Evolutionary conservation across 768 basidiomycete species (phyloP), one percentile per base, ranked within the genome.

Genomic region (Tephrocybe sp.): DNA sequence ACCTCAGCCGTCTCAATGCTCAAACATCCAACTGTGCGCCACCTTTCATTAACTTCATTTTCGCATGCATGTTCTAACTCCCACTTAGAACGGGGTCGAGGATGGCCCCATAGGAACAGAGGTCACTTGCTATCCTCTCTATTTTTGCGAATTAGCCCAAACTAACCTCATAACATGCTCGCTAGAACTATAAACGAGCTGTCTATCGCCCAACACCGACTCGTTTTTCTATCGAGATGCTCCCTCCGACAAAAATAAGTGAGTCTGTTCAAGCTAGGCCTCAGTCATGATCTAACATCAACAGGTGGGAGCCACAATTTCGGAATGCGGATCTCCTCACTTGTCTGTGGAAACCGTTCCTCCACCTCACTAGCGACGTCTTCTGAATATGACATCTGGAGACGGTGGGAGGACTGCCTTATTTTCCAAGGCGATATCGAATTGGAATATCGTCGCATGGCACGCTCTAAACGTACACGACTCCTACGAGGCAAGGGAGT

Each of bases 401-500:
- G 90, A 22, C 72, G 77, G 38, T 92, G 90, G 90, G 90, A 90
- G 49, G 90, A 92, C 58, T 90, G 87, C 51, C 70, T 92, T 9
- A 79, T 74, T 70, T 84, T 91, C 58, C 90, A 92, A 62, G 82
- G 86, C 35, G 66, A 69, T 1, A 69, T 92, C 9, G 89, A 90
- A 64, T 53, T 61, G 13, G 84, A 87, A 60, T 92, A 91, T 57
- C 58, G 68, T 16, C 72, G 74, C 21, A 72, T 82, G 56, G 83
- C 89, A 12, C 74, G 82, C 25, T 77, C 79, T 58, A 91, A 89
- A 68, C 83, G 83, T 12, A 72, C 70, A 22, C 82, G 87, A 26
- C 78, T 92, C 9, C 66, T 71, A 5, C 79, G 81, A 13, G 89
- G 89, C 0, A 91, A 89, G 59, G 87, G 88, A 12, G 76, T 89